A percentile compares a stretch with the other conserved stretches of the same genome.
These are phyloP conservation scores for Coccomyxa subellipsoidea DNA, from an alignment of 163 green algal species.

Conservation along the genomic window DNA sequence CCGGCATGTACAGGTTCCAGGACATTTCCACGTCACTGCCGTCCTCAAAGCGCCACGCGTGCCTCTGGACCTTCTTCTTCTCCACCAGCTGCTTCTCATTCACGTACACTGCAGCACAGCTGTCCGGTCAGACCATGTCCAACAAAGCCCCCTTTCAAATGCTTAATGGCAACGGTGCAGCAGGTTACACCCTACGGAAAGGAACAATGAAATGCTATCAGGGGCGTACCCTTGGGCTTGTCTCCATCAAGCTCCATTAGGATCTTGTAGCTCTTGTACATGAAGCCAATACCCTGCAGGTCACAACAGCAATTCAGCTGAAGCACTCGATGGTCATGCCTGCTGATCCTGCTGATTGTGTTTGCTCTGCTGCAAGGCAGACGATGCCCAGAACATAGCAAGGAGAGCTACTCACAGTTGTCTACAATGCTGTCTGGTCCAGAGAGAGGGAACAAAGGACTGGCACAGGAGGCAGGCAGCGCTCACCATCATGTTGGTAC, in stretches of 20 bases:
- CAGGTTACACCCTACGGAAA: too few species aligned
- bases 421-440: too few species aligned
- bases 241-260: neutral
- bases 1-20: neutral
- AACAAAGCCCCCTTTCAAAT: too few species aligned
- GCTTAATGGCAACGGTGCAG: too few species aligned
- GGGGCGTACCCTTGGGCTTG: neutral
- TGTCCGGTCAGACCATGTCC: neutral
- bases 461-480: too few species aligned
- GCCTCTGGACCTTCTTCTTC: neutral
- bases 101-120: conserved; percentile 1
- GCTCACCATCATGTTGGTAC: neutral
- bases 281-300: neutral
- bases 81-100: neutral
- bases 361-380: too few species aligned
- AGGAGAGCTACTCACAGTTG: too few species aligned
- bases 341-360: too few species aligned
- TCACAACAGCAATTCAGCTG: too few species aligned
- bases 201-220: neutral
- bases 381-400: too few species aligned
- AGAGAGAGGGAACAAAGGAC: too few species aligned
- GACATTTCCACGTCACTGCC: neutral
- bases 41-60: conserved; percentile 5
- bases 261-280: conserved; percentile 6
- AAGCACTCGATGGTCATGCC: too few species aligned